Conservation (phyloP, 2,329 filamentous ascomycete genomes). For the Didymella segeticola region DNA sequence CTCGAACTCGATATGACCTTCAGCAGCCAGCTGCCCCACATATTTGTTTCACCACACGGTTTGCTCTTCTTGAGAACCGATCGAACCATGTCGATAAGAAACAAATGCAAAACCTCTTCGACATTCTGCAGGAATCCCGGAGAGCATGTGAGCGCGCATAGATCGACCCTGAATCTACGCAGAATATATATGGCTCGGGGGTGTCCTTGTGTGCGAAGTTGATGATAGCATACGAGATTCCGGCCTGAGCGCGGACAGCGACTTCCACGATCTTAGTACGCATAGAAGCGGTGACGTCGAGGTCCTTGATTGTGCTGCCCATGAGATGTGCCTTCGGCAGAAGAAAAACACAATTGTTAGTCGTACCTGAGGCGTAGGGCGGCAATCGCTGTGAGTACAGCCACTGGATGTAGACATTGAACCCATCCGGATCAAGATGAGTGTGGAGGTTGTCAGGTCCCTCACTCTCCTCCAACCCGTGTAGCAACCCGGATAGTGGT, state of each 20-base stretch:
- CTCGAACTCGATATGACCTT: not conserved
- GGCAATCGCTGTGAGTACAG: not conserved
- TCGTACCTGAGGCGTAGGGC: not conserved
- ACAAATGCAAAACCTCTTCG: not conserved
- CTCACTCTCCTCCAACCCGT: not conserved
- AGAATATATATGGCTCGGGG: not conserved
- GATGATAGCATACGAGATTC: not conserved
- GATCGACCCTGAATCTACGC: not conserved
- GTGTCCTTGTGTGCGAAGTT: slow-evolving; percentile 7
- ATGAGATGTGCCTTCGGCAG: slow-evolving; percentile 7
- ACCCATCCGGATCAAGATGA: slow-evolving; percentile 3
- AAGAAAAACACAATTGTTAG: not conserved
- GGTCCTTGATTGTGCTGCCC: not conserved
- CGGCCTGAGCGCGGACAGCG: not conserved
- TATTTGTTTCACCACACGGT: not conserved
- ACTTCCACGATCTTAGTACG: not conserved
- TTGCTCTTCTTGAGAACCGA: slow-evolving; percentile 5
- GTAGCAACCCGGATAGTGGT: not conserved
- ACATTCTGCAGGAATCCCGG: not conserved
- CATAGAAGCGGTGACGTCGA: not conserved
- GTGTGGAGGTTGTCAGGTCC: not conserved
- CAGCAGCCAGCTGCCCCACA: not conserved
- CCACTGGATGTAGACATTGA: slow-evolving; percentile 9
- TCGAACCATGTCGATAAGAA: slow-evolving; percentile 2
- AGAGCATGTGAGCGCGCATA: slow-evolving; percentile 1